phyloP scores from a whole-genome alignment of 345 rosid genomes.

The Corymbia maculata region DNA sequence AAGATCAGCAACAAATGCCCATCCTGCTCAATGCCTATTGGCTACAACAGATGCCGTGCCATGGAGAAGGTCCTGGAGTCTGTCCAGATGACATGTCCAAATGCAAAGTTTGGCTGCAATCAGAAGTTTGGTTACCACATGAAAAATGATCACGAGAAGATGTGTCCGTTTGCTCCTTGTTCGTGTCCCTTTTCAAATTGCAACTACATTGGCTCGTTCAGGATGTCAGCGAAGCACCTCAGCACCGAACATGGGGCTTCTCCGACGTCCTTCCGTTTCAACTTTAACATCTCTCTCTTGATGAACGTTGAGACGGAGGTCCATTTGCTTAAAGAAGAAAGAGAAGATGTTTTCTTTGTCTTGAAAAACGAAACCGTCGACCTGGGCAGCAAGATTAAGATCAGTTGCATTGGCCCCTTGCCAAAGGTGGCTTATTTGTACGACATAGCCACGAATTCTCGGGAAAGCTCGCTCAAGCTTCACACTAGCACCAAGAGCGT shows the following conservation, averaged over 20 bases:
- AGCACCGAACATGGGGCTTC: slow-evolving; percentile 16
- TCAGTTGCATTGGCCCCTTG: slow-evolving; percentile 17
- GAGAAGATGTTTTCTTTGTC: slow-evolving; percentile 6
- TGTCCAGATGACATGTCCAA: slow-evolving; percentile 25
- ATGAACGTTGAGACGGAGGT: background rate
- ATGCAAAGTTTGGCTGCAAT: slow-evolving; percentile 37
- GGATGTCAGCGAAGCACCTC: slow-evolving; percentile 25
- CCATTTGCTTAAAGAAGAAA: slow-evolving; percentile 7
- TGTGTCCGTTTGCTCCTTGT: slow-evolving; percentile 26
- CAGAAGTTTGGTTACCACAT: slow-evolving; percentile 10
- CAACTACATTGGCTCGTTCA: slow-evolving; percentile 24
- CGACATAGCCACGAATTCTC: background rate
- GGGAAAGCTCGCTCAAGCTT: slow-evolving; percentile 4
- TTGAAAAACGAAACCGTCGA: background rate
- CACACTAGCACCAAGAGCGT: slow-evolving; percentile 2
- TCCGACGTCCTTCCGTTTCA: slow-evolving; percentile 2
- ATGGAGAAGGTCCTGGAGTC: slow-evolving; percentile 48
- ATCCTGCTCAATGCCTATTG: slow-evolving; percentile 31
- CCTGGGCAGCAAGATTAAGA: slow-evolving; percentile 3
- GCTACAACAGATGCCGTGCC: slow-evolving; percentile 52
- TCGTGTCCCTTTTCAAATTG: slow-evolving; percentile 45
- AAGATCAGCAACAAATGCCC: slow-evolving; percentile 42
- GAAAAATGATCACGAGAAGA: slow-evolving; percentile 31
- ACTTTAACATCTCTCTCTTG: background rate
- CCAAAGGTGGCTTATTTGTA: background rate